Evolutionary conservation across 2,329 filamentous ascomycete species (phyloP), one percentile per base, ranked within the genome.

Genomic region (Fusarium compactum): DNA sequence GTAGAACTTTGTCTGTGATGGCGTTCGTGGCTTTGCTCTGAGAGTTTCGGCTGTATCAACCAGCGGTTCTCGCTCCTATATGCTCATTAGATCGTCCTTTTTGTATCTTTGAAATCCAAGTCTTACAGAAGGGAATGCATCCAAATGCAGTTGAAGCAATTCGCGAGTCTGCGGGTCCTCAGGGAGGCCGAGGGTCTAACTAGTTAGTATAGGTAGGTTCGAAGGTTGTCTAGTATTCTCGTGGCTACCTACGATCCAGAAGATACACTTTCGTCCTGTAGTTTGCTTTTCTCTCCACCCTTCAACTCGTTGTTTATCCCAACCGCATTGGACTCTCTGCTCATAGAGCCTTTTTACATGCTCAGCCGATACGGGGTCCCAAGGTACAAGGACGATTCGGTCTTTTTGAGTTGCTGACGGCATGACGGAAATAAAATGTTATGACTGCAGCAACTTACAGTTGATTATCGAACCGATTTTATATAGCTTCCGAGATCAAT

Each of bases 241-340:
- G 24, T 24, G 24, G 24, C 24, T 24, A 6, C 69, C 38, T 30
- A 74, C 74, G 15, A 76, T 76, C 74, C 74, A 76, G n/a, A 69
- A 76, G 4, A 76, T 67, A 5, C 71, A 76, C 20, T 76, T 76
- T 2, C 25, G 41, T 1, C 74, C 74, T 5, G 27, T 40, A 4
- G 27, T 51, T 18, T 76, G 74, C 18, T 67, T 66, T 8, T 47
- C 22, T 18, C 34, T 62, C 74, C 74, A 76, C 3, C 54, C 40
- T 4, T 69, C 58, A 10, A 76, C 47, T 6, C 68, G 44, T 1
- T 71, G 53, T 12, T 45, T 27, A 16, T 76, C 61, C 74, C 74
- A 76, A 1, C 74, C 74, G 11, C 74, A 76, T 25, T 64, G 62
- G 1, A 65, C 38, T 3, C 74, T 64, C 14, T 76, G 74, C 18